These are phyloP conservation scores for Trichoderma gamsii DNA, from an alignment of 495 filamentous ascomycete species.

Conservation along the genomic window DNA sequence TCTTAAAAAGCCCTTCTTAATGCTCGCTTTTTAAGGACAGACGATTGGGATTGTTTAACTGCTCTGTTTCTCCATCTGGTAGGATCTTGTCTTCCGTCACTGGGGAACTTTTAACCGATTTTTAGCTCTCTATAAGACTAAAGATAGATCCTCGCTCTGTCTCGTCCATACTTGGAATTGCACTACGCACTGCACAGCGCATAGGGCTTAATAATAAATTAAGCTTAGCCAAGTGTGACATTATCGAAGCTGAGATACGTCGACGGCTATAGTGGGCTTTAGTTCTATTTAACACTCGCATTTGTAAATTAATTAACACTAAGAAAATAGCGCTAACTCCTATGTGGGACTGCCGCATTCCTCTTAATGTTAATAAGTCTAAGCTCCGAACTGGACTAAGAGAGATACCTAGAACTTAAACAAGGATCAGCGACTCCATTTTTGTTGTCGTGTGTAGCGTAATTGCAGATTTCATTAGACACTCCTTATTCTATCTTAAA, in stretches of 20 bases:
- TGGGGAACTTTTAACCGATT: constrained; percentile 13
- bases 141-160: constrained; percentile 46
- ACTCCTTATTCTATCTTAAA: constrained; percentile 42
- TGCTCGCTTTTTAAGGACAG: constrained; percentile 36
- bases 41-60: constrained; percentile 51
- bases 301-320: constrained; percentile 39
- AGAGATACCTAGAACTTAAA: constrained; percentile 34
- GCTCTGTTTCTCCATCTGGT: constrained; percentile 58
- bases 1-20: constrained; percentile 52
- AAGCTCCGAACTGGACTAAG: constrained; percentile 48
- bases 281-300: constrained; percentile 45
- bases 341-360: constrained; percentile 50
- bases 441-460: constrained; percentile 47
- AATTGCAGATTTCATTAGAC: constrained; percentile 43
- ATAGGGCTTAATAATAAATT: constrained; percentile 49
- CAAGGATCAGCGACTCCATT: constrained; percentile 42
- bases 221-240: constrained; percentile 24
- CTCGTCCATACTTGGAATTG: constrained; percentile 47
- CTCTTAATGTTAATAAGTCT: constrained; percentile 52
- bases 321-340: constrained; percentile 37
- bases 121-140: constrained; percentile 45
- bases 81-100: constrained; percentile 24
- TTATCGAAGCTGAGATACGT: constrained; percentile 52
- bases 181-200: constrained; percentile 49
- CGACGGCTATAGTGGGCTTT: constrained; percentile 58